phyloP scores from a whole-genome alignment of 768 basidiomycete species.

The Boletus subcaerulescens region DNA sequence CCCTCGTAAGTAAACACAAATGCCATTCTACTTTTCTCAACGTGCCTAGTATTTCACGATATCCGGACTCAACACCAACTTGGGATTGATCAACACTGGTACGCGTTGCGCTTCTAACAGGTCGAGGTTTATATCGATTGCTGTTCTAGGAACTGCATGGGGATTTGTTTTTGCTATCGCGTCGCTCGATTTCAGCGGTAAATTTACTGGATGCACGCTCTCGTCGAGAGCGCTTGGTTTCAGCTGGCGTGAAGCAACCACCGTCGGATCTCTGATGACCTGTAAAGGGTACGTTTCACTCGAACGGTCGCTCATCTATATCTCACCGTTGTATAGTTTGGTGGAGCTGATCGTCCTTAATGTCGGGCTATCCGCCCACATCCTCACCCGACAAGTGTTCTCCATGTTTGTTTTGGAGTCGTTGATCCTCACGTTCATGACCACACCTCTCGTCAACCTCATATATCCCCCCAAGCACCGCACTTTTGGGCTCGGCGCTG shows the following conservation, averaged over 20 bases:
- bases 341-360: constrained; percentile 97
- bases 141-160: constrained; percentile 68
- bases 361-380: constrained; percentile 78
- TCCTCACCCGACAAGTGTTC: constrained; percentile 77
- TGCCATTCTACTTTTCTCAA: not conserved
- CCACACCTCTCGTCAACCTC: constrained; percentile 69
- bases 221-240: constrained; percentile 73
- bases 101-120: not conserved
- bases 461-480: constrained; percentile 68
- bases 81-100: constrained; percentile 81
- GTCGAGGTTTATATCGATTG: not conserved
- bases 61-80: constrained; percentile 89
- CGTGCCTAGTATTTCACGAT: constrained; percentile 81
- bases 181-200: constrained; percentile 75
- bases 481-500: constrained; percentile 38
- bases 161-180: constrained; percentile 82
- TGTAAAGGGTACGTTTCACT: constrained; percentile 77
- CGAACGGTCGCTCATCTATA: not conserved
- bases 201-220: constrained; percentile 79
- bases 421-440: constrained; percentile 81
- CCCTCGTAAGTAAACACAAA: constrained; percentile 55
- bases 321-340: constrained; percentile 43
- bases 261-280: constrained; percentile 92
- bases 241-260: constrained; percentile 72
- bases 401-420: constrained; percentile 95